These are phyloP conservation scores for Diaporthe nobilis DNA, from an alignment of 2,329 filamentous ascomycete genomes.

Conservation along the genomic window DNA sequence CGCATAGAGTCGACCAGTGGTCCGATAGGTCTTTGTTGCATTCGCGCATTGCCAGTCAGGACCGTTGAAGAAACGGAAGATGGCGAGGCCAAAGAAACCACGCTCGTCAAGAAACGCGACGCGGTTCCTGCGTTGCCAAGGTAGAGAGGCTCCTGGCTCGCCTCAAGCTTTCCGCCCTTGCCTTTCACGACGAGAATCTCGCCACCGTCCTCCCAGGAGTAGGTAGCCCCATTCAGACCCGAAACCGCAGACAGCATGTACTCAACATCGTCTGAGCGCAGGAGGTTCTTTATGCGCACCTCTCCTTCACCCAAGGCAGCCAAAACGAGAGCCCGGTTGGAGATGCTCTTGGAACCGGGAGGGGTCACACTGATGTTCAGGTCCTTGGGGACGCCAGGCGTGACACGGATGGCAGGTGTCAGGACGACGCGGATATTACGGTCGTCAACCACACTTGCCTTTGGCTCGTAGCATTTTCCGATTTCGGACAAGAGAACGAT, in stretches of 20 bases:
- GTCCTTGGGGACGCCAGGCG: conserved; percentile 76
- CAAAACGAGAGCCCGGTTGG: conserved; percentile 93
- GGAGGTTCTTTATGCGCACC: conserved; percentile 90
- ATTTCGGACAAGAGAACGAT: conserved; percentile 93
- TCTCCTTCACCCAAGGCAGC: conserved; percentile 89
- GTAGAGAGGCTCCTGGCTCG: conserved; percentile 84
- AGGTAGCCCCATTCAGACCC: conserved; percentile 87
- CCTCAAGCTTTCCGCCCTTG: conserved; percentile 87
- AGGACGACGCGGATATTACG: conserved; percentile 85
- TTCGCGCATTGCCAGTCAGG: conserved; percentile 92
- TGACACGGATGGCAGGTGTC: conserved; percentile 82
- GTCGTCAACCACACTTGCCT: conserved; percentile 91
- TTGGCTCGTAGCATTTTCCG: conserved; percentile 87
- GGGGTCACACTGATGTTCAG: conserved; percentile 84
- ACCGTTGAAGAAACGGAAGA: conserved; percentile 77
- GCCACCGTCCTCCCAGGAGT: conserved; percentile 95
- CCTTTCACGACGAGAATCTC: conserved; percentile 90
- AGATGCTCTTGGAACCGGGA: conserved; percentile 97
- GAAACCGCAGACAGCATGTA: conserved; percentile 96
- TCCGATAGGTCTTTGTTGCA: conserved; percentile 96
- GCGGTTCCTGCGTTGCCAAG: conserved; percentile 97
- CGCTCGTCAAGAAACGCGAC: conserved; percentile 93
- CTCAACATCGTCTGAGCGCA: conserved; percentile 97
- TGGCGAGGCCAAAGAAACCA: conserved; percentile 85
- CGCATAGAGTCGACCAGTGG: conserved; percentile 91